Percentiles rank a stretch among this genome's conserved stretches.
Conservation (phyloP, 768 basidiomycete species). For the Fibroporia radiculosa region DNA sequence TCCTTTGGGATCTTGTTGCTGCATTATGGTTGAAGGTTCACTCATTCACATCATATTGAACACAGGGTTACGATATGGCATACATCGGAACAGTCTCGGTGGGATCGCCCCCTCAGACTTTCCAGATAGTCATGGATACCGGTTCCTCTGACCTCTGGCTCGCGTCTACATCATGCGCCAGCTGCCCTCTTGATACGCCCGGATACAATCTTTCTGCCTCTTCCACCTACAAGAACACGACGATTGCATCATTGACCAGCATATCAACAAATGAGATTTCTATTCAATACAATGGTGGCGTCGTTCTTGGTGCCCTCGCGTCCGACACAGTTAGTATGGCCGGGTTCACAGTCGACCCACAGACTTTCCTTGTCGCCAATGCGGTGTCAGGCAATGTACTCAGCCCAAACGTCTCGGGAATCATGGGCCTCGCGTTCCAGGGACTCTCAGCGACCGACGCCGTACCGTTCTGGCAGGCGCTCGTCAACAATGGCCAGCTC, state of each 20-base stretch:
- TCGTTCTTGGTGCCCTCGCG: constrained; percentile 45
- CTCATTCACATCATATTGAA: too few species aligned
- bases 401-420: constrained; percentile 47
- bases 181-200: constrained; percentile 34
- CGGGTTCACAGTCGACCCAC: constrained; percentile 46
- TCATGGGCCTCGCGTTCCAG: constrained; percentile 72
- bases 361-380: constrained; percentile 56
- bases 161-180: constrained; percentile 39
- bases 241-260: constrained; percentile 15
- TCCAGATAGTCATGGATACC: constrained; percentile 84
- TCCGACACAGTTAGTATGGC: constrained; percentile 61
- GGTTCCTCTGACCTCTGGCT: constrained; percentile 92
- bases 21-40: too few species aligned
- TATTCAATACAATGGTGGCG: constrained; percentile 67
- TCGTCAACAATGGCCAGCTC: constrained; percentile 36
- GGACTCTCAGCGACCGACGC: constrained; percentile 49
- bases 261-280: constrained; percentile 16
- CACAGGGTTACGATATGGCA: constrained; percentile 17
- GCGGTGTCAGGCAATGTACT: constrained; percentile 40
- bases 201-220: constrained; percentile 39
- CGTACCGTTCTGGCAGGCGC: constrained; percentile 59
- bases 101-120: constrained; percentile 38
- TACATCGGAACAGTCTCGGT: constrained; percentile 17
- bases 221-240: constrained; percentile 24
- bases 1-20: too few species aligned